phyloP scores from a whole-genome alignment of 345 rosid species.

The Murraya koenigii region DNA sequence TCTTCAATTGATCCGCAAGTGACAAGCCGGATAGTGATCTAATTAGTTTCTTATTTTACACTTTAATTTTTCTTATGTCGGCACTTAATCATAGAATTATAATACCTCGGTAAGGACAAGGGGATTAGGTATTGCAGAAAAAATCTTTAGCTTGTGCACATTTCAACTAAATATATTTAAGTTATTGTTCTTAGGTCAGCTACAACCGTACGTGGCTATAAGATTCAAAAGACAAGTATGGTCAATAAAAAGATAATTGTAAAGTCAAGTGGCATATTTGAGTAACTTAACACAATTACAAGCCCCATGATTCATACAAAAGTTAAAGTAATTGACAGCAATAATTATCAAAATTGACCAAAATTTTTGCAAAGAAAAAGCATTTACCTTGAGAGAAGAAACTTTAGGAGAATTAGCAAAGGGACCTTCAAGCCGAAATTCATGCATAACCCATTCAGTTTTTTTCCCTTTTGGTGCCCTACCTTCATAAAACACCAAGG shows the following conservation, averaged over 20 bases:
- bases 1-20: background rate
- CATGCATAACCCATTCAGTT: constrained; percentile 94
- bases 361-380: background rate
- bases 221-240: background rate
- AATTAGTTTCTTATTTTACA: background rate
- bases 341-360: background rate
- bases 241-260: background rate
- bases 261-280: background rate
- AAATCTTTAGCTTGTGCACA: background rate
- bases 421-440: constrained; percentile 68
- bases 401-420: constrained; percentile 30
- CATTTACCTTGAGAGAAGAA: constrained; percentile 35
- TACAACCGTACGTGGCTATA: background rate
- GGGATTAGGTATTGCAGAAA: background rate
- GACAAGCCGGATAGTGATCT: background rate
- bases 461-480: constrained; percentile 90
- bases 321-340: background rate
- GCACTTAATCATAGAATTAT: background rate
- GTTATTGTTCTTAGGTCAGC: background rate
- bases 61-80: background rate
- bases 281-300: background rate
- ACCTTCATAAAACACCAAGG: constrained; percentile 87
- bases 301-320: background rate
- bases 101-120: background rate
- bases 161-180: background rate